Percentiles rank a stretch among this genome's conserved stretches.
Evolutionary conservation across 2,329 filamentous ascomycete species (phyloP).

Genomic region (Chalaropsis thielavioides): DNA sequence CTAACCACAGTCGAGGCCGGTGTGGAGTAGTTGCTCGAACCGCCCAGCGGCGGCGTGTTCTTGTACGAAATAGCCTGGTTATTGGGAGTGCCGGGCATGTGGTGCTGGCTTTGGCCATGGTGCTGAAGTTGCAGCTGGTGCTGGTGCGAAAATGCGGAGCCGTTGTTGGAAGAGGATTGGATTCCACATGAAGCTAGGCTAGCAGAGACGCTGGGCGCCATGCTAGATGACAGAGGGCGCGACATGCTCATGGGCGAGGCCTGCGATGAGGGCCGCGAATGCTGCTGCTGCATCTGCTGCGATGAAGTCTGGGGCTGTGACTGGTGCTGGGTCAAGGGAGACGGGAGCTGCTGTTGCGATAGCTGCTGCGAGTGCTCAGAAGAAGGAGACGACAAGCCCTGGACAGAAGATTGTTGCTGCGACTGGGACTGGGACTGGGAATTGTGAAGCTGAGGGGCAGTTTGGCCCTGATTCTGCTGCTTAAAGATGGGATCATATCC

Average conservation of each 20-base stretch:
- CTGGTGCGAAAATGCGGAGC: neutral
- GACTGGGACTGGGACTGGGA: slow-evolving; percentile 7
- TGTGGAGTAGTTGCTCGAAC: slow-evolving; percentile 14
- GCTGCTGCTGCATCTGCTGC: neutral
- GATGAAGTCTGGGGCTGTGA: neutral
- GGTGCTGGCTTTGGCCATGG: neutral
- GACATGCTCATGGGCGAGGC: slow-evolving; percentile 4
- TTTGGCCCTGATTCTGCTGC: slow-evolving; percentile 37
- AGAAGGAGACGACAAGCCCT: slow-evolving; percentile 5
- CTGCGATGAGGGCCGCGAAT: slow-evolving; percentile 13
- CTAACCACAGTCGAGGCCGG: slow-evolving; percentile 14
- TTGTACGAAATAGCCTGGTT: slow-evolving; percentile 11
- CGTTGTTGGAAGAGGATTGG: neutral
- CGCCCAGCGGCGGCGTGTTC: slow-evolving; percentile 11
- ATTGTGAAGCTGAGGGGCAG: slow-evolving; percentile 12
- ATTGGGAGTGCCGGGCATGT: slow-evolving; percentile 11
- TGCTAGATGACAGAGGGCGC: neutral
- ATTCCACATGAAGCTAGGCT: slow-evolving; percentile 9
- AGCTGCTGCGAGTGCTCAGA: slow-evolving; percentile 8
- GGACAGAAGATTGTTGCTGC: slow-evolving; percentile 5
- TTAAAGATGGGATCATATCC: slow-evolving; percentile 84
- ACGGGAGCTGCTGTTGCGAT: slow-evolving; percentile 5
- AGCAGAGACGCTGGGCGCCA: neutral
- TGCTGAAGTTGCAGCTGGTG: neutral
- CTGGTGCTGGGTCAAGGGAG: neutral